Conservation (phyloP, 1,284 basidiomycete genomes). For the Cutaneotrichosporon sp. region DNA sequence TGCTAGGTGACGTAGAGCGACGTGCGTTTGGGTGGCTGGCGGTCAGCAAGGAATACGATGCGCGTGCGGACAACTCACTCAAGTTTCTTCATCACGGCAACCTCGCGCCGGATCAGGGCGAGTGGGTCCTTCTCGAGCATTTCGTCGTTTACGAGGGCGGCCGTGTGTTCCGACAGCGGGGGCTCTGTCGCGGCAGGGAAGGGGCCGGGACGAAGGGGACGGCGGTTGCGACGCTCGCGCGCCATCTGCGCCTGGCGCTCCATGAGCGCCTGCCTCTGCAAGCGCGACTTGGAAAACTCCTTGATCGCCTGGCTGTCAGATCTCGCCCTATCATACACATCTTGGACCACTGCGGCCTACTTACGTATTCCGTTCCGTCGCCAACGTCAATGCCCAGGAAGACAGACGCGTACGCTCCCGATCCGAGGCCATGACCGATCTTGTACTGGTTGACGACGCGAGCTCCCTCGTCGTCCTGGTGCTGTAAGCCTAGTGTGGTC, state of each 20-base stretch:
- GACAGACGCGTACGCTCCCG: constrained; percentile 53
- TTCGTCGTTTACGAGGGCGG: constrained; percentile 8
- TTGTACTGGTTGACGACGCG: constrained; percentile 53
- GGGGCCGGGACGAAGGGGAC: constrained; percentile 4
- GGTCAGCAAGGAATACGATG: not conserved
- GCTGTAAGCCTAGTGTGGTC: constrained; percentile 47
- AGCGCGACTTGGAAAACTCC: constrained; percentile 53
- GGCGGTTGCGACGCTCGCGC: constrained; percentile 20
- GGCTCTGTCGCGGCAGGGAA: not conserved
- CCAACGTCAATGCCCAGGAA: constrained; percentile 49
- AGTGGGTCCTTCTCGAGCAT: constrained; percentile 41
- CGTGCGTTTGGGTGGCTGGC: constrained; percentile 51
- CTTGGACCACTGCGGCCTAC: constrained; percentile 18
- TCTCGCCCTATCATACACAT: not conserved
- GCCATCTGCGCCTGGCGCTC: constrained; percentile 31
- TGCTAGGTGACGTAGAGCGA: not conserved
- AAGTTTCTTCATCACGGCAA: constrained; percentile 56
- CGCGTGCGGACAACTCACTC: constrained; percentile 39
- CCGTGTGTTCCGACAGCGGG: not conserved
- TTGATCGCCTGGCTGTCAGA: constrained; percentile 43
- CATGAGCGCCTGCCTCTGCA: constrained; percentile 44
- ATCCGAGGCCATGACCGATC: constrained; percentile 50
- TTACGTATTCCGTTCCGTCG: constrained; percentile 51
- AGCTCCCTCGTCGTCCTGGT: constrained; percentile 42
- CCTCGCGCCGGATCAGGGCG: constrained; percentile 50